These are phyloP conservation scores for Talaromyces pinophilus DNA, from an alignment of 2,329 filamentous ascomycete species.

Conservation along the genomic window DNA sequence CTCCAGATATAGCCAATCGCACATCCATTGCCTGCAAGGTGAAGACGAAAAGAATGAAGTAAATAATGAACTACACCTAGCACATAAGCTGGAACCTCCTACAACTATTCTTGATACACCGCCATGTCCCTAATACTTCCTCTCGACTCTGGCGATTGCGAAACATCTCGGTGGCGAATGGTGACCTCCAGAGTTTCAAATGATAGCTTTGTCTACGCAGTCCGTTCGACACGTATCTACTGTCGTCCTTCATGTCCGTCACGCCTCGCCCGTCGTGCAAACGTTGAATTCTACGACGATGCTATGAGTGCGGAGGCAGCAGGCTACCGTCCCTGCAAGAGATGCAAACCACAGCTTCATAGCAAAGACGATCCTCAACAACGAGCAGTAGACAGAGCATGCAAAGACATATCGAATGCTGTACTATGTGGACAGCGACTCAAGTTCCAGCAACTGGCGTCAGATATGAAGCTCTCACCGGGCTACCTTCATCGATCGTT, in stretches of 20 bases:
- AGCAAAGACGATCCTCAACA: background rate
- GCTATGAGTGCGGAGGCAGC: slow-evolving; percentile 49
- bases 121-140: background rate
- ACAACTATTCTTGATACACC: background rate
- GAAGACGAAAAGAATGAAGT: background rate
- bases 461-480: slow-evolving; percentile 51
- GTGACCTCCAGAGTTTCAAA: slow-evolving; percentile 17
- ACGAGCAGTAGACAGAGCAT: slow-evolving; percentile 27
- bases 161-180: slow-evolving; percentile 46
- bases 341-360: slow-evolving; percentile 53
- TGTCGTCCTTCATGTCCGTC: slow-evolving; percentile 59
- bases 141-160: background rate
- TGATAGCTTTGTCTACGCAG: slow-evolving; percentile 58
- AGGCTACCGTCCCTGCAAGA: slow-evolving; percentile 59
- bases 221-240: slow-evolving; percentile 59
- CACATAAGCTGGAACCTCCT: background rate
- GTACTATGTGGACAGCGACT: slow-evolving; percentile 34
- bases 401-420: slow-evolving; percentile 30
- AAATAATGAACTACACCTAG: background rate
- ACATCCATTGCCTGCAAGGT: background rate
- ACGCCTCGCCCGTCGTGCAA: slow-evolving; percentile 59
- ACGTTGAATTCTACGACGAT: slow-evolving; percentile 55
- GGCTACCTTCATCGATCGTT: slow-evolving; percentile 59
- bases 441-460: slow-evolving; percentile 50
- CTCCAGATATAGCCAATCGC: background rate